phyloP scores from a whole-genome alignment of 805 yeast genomes.

The Candida fluviatilis region DNA sequence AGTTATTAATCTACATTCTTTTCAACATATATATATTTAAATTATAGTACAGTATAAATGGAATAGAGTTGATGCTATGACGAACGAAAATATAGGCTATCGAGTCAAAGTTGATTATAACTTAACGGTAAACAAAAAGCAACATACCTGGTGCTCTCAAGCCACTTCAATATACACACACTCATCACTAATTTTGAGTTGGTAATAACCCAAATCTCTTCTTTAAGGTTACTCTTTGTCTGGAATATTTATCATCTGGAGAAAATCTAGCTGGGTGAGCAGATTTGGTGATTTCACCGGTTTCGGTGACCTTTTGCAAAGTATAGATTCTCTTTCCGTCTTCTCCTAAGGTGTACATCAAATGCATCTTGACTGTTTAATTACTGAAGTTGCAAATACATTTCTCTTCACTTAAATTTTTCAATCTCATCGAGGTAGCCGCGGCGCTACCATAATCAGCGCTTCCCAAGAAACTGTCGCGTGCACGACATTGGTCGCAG shows the following conservation, averaged over 20 bases:
- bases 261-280: slow-evolving; percentile 99
- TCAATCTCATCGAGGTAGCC: not conserved
- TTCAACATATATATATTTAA: not conserved
- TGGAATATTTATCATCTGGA: slow-evolving; percentile 98
- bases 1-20: too few species aligned
- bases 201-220: slow-evolving; percentile 89
- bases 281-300: slow-evolving; percentile 94
- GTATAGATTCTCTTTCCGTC: slow-evolving; percentile 97
- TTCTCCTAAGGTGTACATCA: slow-evolving; percentile 93
- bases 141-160: too few species aligned
- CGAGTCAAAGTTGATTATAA: too few species aligned
- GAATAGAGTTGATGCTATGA: too few species aligned
- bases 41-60: not conserved
- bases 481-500: too few species aligned
- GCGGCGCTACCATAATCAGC: slow-evolving; percentile 1
- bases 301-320: slow-evolving; percentile 70
- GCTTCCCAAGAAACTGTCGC: not conserved
- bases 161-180: not conserved
- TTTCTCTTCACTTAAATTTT: not conserved
- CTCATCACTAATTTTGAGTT: slow-evolving; percentile 51
- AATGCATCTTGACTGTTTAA: slow-evolving; percentile 65
- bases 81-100: too few species aligned
- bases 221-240: slow-evolving; percentile 97
- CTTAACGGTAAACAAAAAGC: too few species aligned
- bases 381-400: not conserved